A percentile compares a stretch with the other conserved stretches of the same genome.
Evolutionary conservation across 2,329 filamentous ascomycete species (phyloP).

Genomic region (Aspergillus thermomutatus): DNA sequence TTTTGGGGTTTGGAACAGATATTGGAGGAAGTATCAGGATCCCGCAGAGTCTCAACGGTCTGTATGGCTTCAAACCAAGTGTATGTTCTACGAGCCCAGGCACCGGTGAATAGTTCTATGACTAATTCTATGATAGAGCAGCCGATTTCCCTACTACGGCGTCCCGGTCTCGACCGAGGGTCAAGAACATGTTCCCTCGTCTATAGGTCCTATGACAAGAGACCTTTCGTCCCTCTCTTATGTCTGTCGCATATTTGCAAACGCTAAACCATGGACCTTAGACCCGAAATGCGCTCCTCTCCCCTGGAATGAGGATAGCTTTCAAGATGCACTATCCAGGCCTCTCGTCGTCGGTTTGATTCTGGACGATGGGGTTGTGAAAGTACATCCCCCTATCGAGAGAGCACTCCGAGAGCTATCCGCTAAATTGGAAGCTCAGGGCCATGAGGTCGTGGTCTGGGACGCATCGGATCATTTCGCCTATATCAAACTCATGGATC

Average conservation of each 20-base stretch:
- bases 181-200: constrained; percentile 62
- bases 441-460: constrained; percentile 57
- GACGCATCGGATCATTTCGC: constrained; percentile 48
- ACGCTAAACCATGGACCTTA: constrained; percentile 50
- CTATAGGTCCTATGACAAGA: constrained; percentile 59
- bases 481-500: constrained; percentile 59
- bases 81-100: constrained; percentile 26
- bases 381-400: constrained; percentile 52
- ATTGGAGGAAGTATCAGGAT: constrained; percentile 53
- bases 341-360: constrained; percentile 52
- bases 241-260: constrained; percentile 48
- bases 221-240: constrained; percentile 49
- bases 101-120: constrained; percentile 29
- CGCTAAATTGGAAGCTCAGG: constrained; percentile 41
- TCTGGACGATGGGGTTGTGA: constrained; percentile 53
- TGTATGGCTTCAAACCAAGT: constrained; percentile 49
- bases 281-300: constrained; percentile 55
- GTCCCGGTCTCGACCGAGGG: constrained; percentile 61
- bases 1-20: constrained; percentile 51
- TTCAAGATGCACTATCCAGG: constrained; percentile 38
- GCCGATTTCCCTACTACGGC: constrained; percentile 56
- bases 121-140: constrained; percentile 41
- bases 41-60: constrained; percentile 46
- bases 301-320: constrained; percentile 51
- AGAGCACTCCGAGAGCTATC: constrained; percentile 41